Base-by-base conservation (phyloP, 257 asterid species). In the Scutellaria galericulata region DNA sequence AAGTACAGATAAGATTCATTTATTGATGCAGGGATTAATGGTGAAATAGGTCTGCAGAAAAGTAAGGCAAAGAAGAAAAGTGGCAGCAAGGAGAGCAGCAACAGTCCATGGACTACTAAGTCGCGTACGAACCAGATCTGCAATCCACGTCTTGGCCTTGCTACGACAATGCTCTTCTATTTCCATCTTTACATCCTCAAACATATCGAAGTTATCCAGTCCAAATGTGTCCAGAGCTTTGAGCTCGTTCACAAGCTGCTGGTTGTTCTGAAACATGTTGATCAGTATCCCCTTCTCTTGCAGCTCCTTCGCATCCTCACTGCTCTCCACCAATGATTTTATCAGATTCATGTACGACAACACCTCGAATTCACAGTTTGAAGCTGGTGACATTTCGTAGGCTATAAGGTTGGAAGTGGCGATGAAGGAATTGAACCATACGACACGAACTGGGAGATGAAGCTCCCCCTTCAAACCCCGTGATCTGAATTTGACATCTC, bases 81-180 rank as follows among this genome's bases (percentile, higher is more conserved):
- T 24, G 0, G 79, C 79, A 0, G 69, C 74, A 35, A 66, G 13
- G 64, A 58, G 39, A 14, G 74, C 74, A 47, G 35, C n/a, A 24
- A 59, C 22, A 1, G 79, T 18, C 79, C 79, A 75, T 1, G 79
- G 79, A 24, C 54, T 66, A 9, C 62, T 46, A 7, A 58, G 67
- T 2, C 66, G 31, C 9, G 73, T 67, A n/a, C 67, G 64, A 24
- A 58, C 51, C 5, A 75, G 59, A 50, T 75, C 79, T 5, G 74
- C 79, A 31, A 67, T 59, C 79, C 79, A 67, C 7, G 64, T 67
- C 70, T 75, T 75, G 10, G 64, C 20, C 70, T 47, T 75, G 54
- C 22, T 58, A 7, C 50, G 44, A 6, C 73, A 75, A 40, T 75
- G 79, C 47, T 11, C 42, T 47, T 75, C 74, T 8, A 75, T 75